phyloP scores from a whole-genome alignment of 2,329 filamentous ascomycete genomes.

The Diaporthe vaccinii region DNA sequence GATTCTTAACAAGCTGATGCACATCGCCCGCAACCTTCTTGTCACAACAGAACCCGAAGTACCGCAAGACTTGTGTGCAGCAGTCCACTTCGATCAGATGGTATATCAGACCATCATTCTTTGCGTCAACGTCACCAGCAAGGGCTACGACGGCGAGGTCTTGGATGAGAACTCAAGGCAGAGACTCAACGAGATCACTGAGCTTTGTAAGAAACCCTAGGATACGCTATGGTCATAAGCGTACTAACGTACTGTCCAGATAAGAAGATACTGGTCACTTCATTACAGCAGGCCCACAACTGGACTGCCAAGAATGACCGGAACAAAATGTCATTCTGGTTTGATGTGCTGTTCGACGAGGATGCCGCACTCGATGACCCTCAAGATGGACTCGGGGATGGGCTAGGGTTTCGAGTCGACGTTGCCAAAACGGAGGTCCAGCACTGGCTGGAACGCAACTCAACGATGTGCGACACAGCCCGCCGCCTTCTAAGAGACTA shows the following conservation, averaged over 20 bases:
- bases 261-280: conserved; percentile 76
- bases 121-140: conserved; percentile 76
- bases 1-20: conserved; percentile 76
- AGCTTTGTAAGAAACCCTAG: conserved; percentile 65
- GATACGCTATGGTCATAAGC: neutral
- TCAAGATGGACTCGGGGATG: conserved; percentile 66
- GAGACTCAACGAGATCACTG: conserved; percentile 73
- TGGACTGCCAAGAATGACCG: conserved; percentile 78
- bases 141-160: conserved; percentile 75
- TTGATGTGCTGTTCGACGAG: conserved; percentile 73
- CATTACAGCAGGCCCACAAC: conserved; percentile 76
- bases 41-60: conserved; percentile 75
- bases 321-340: conserved; percentile 80
- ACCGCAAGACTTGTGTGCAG: conserved; percentile 75
- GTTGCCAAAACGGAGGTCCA: conserved; percentile 71
- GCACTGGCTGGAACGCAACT: conserved; percentile 74
- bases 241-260: conserved; percentile 56
- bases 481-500: conserved; percentile 68
- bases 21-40: conserved; percentile 74
- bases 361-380: conserved; percentile 61
- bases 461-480: conserved; percentile 69
- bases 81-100: conserved; percentile 75
- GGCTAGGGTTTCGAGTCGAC: conserved; percentile 66
- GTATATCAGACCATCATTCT: conserved; percentile 76
- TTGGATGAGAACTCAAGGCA: conserved; percentile 69